Evolutionary conservation across 441 rosid genomes (phyloP).

Genomic region (Populus hybrid): DNA sequence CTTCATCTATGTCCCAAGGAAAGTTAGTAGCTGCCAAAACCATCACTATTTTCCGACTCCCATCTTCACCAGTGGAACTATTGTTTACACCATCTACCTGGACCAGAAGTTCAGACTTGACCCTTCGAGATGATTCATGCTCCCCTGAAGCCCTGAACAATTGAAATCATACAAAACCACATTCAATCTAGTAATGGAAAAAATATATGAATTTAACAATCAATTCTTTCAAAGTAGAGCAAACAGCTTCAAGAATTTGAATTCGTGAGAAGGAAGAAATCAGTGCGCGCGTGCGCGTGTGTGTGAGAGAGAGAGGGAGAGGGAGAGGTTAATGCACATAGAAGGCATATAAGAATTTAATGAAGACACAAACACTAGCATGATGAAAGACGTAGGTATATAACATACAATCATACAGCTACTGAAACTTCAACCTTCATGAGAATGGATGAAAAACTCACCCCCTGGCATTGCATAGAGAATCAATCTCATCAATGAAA

Average conservation of each 20-base stretch:
- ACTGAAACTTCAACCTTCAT: neutral
- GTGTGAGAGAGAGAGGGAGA: neutral
- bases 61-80: slow-evolving; percentile 83
- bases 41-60: slow-evolving; percentile 95
- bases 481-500: slow-evolving; percentile 83
- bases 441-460: slow-evolving; percentile 24
- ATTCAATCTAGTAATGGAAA: neutral
- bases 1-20: slow-evolving; percentile 99
- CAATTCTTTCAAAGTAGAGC: neutral
- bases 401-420: neutral
- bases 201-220: neutral
- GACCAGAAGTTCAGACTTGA: slow-evolving; percentile 98
- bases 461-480: slow-evolving; percentile 84
- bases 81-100: slow-evolving; percentile 98
- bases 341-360: neutral
- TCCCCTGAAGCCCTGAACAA: slow-evolving; percentile 88
- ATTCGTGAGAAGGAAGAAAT: neutral
- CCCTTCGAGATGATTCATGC: slow-evolving; percentile 99
- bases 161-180: neutral
- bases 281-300: fast-evolving
- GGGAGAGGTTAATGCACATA: neutral
- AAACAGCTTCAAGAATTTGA: slow-evolving; percentile 3
- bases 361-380: neutral
- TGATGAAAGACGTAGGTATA: neutral
- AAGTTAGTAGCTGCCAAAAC: slow-evolving; percentile 98